Evolutionary conservation across 495 filamentous ascomycete genomes (phyloP).

Genomic region (Talaromyces wortmannii): DNA sequence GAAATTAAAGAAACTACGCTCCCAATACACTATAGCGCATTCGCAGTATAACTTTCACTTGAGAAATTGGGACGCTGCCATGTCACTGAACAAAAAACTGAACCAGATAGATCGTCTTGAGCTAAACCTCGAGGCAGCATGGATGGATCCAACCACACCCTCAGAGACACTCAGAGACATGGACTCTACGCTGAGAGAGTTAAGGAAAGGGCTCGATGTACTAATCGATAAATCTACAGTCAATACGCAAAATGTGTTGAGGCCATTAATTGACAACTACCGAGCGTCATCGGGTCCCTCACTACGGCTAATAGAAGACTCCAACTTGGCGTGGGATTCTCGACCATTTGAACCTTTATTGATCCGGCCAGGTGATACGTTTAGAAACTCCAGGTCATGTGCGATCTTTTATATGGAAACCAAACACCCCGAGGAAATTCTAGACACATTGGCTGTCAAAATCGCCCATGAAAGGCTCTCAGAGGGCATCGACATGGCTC

Average conservation of each 20-base stretch:
- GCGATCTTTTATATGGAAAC: slow-evolving; percentile 32
- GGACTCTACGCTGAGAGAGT: neutral
- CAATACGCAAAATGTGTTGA: neutral
- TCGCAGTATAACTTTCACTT: neutral
- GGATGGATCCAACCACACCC: neutral
- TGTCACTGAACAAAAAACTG: neutral
- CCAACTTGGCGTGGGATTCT: slow-evolving; percentile 45
- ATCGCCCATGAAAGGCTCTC: neutral
- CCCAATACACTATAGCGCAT: neutral
- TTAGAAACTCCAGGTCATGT: slow-evolving; percentile 24
- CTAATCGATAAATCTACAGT: neutral
- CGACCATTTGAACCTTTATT: slow-evolving; percentile 51
- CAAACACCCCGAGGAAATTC: slow-evolving; percentile 10
- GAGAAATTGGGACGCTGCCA: neutral
- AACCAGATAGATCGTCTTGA: neutral
- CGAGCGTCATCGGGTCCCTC: neutral
- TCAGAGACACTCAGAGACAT: neutral
- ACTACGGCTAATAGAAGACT: neutral
- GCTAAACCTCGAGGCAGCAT: neutral
- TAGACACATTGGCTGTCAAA: neutral
- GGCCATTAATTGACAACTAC: neutral
- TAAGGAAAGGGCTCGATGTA: neutral
- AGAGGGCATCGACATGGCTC: slow-evolving; percentile 1
- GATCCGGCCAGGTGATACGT: slow-evolving; percentile 48
- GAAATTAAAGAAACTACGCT: too few species aligned